Percentiles rank a stretch among this genome's conserved stretches.
These are phyloP conservation scores for Pulchroboletus neoregius DNA, from an alignment of 1,284 basidiomycete genomes.

Conservation along the genomic window DNA sequence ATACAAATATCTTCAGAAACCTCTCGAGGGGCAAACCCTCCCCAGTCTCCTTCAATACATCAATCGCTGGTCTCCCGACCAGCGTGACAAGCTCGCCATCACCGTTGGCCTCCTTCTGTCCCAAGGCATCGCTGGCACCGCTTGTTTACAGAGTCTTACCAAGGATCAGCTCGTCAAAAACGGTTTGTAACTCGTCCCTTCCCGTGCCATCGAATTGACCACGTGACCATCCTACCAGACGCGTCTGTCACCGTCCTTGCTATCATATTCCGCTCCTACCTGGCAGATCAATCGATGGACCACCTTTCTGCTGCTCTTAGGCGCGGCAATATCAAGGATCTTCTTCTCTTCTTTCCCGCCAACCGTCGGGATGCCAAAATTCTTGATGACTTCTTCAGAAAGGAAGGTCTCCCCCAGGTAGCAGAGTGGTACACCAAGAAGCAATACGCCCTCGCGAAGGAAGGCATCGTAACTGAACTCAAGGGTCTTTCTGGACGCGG, in stretches of 20 bases:
- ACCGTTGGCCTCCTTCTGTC: slow-evolving; percentile 80
- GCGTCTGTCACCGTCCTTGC: slow-evolving; percentile 77
- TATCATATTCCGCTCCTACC: slow-evolving; percentile 76
- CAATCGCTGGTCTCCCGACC: slow-evolving; percentile 72
- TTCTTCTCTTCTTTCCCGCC: slow-evolving; percentile 82
- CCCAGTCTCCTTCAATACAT: slow-evolving; percentile 87
- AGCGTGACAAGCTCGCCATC: slow-evolving; percentile 80
- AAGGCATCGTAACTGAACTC: slow-evolving; percentile 60
- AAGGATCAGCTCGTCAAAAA: slow-evolving; percentile 97
- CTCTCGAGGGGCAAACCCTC: slow-evolving; percentile 83
- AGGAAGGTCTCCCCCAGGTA: slow-evolving; percentile 70
- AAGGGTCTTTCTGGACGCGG: slow-evolving; percentile 56
- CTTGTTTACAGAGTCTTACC: slow-evolving; percentile 77
- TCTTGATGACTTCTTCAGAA: slow-evolving; percentile 85
- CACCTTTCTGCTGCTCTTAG: slow-evolving; percentile 76
- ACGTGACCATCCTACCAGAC: slow-evolving; percentile 42
- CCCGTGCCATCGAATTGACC: neutral
- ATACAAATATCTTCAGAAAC: slow-evolving; percentile 98
- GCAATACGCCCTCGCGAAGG: slow-evolving; percentile 72
- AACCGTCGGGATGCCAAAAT: slow-evolving; percentile 72
- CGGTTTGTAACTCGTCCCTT: slow-evolving; percentile 42
- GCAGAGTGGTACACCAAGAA: slow-evolving; percentile 92
- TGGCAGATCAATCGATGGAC: slow-evolving; percentile 80
- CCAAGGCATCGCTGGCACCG: slow-evolving; percentile 74
- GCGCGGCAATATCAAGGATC: slow-evolving; percentile 81